Base-by-base conservation (phyloP, 139 green algal genomes). In the Chlorella sp. region DNA sequence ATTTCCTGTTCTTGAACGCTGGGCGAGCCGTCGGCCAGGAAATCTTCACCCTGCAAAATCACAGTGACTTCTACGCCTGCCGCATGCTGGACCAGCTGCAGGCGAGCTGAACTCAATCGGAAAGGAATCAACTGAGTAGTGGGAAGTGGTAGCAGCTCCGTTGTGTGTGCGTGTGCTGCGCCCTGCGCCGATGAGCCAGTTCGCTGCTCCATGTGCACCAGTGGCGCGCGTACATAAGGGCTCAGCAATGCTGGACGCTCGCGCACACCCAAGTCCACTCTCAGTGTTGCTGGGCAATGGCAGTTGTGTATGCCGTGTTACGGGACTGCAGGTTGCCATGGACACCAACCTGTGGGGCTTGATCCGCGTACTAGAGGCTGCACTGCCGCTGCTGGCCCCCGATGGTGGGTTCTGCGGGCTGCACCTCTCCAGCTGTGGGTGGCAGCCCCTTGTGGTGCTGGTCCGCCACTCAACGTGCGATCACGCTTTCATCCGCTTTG, bases 1-100 rank as follows among this genome's bases (percentile, higher is more conserved):
- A 79, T 44, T 62, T 79, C 43, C 43, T 79, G 26, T 79, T 79
- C 73, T 43, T 79, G 7, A 79, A 79, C 34, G 73, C 73, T 36
- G 73, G 65, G 65, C 65, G 65, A 22, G 65, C 32, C 32, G 36
- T 40, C 32, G 65, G 65, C n/a, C 20, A 26, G 65, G 28, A 40
- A 17, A 72, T 72, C 8, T 72, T 72, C n/a, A 5, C 62, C 4
- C 32, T 40, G 4, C 3, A 28, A 3, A 36, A 70, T 13, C 62
- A 70, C 22, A 36, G 46, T 11, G 46, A 54, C 8, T 54, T 54
- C 46, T 54, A 17, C 11, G 46, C 28, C 30, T 70, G 62, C 62
- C 22, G 62, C 62, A 13, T 70, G 26, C 62, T 70, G 62, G 28
- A 70, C 8, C 46, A 54, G 46, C 46, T 54, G 46, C 46, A 54